phyloP scores from a whole-genome alignment of 768 basidiomycete species.

The Mycena capillaripes region DNA sequence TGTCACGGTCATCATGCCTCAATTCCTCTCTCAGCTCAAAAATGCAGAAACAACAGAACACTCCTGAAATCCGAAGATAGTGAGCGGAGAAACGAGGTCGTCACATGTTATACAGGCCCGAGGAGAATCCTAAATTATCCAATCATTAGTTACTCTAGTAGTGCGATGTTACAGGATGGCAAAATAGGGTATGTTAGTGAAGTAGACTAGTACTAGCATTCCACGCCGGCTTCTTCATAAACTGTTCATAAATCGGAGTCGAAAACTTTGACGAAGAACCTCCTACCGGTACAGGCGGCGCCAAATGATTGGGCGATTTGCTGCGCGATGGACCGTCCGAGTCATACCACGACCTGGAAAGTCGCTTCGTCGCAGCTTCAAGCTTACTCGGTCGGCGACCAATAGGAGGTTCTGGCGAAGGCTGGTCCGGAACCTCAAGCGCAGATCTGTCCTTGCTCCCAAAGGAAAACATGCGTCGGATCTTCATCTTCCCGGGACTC shows the following conservation, averaged over 20 bases:
- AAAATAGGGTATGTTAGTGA: constrained; percentile 8
- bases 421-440: constrained; percentile 14
- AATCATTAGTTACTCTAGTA: not conserved
- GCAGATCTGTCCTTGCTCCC: constrained; percentile 31
- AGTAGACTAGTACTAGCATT: constrained; percentile 36
- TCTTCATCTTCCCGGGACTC: constrained; percentile 28
- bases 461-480: constrained; percentile 36
- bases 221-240: constrained; percentile 39
- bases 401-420: constrained; percentile 27
- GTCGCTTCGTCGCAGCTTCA: constrained; percentile 34
- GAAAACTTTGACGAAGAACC: constrained; percentile 13
- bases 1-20: too few species aligned
- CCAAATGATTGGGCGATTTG: constrained; percentile 4
- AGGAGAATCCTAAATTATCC: not conserved
- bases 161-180: not conserved
- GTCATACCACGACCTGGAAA: constrained; percentile 37
- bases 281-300: constrained; percentile 17
- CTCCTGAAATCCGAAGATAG: too few species aligned
- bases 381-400: constrained; percentile 33
- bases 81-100: too few species aligned
- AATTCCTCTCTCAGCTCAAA: too few species aligned
- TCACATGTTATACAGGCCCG: too few species aligned
- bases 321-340: constrained; percentile 14
- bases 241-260: constrained; percentile 37
- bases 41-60: too few species aligned